phyloP scores from a whole-genome alignment of 108 stramenopile species.

The Skeletonema costatum region DNA sequence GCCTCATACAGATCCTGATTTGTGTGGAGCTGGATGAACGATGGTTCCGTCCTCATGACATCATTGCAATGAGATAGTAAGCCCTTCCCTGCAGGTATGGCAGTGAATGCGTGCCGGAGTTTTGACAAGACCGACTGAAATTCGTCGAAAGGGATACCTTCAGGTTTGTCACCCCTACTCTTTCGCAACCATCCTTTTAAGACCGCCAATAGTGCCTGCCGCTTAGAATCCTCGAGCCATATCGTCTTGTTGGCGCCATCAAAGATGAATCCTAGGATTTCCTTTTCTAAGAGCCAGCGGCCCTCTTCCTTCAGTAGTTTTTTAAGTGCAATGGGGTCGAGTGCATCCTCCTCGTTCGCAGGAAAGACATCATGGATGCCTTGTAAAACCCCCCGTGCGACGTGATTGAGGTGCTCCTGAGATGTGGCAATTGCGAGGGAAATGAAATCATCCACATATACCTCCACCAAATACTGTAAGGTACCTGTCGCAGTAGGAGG shows the following conservation, averaged over 20 bases:
- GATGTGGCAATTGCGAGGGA: slow-evolving; percentile 12
- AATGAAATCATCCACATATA: slow-evolving; percentile 44
- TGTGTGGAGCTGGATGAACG: not conserved
- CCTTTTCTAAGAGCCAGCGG: slow-evolving; percentile 35
- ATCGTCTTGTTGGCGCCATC: slow-evolving; percentile 13
- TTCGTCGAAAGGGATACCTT: not conserved
- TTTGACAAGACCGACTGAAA: not conserved
- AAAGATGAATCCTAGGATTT: slow-evolving; percentile 41
- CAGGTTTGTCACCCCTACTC: not conserved
- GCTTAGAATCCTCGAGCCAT: slow-evolving; percentile 6
- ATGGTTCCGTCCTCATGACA: not conserved
- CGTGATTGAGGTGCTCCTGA: slow-evolving; percentile 4
- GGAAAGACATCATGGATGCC: slow-evolving; percentile 39
- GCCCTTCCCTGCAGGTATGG: slow-evolving; percentile 8
- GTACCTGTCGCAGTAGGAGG: not conserved
- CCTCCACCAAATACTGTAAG: slow-evolving; percentile 7
- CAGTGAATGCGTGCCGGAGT: slow-evolving; percentile 3
- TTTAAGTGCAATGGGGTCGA: slow-evolving; percentile 51
- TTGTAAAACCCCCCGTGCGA: slow-evolving; percentile 1
- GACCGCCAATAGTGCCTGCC: not conserved
- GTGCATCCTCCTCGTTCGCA: not conserved
- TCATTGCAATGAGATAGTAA: not conserved
- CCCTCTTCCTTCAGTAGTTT: slow-evolving; percentile 52
- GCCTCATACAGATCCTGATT: not conserved
- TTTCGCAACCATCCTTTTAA: not conserved